These are phyloP conservation scores for Neoboletus brunneissimus DNA, from an alignment of 768 basidiomycete genomes.

Conservation along the genomic window DNA sequence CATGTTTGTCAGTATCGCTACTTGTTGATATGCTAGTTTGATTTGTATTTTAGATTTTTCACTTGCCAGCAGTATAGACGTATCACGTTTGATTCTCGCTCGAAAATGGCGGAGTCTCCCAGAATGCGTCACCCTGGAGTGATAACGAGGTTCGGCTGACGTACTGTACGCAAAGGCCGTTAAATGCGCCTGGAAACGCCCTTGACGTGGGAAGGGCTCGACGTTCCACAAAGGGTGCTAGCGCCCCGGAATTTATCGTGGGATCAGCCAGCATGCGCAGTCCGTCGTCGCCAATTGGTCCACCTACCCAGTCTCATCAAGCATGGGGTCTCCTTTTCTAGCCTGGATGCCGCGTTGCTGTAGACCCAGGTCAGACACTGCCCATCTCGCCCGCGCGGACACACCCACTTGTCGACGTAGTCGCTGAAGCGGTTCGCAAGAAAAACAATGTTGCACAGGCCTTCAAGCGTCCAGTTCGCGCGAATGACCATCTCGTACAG, in stretches of 20 bases:
- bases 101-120: constrained; percentile 11
- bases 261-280: constrained; percentile 3
- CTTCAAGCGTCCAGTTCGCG: constrained; percentile 54
- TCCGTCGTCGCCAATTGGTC: not conserved
- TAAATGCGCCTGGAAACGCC: constrained; percentile 62
- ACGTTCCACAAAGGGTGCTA: constrained; percentile 50
- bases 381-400: not conserved
- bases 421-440: constrained; percentile 65
- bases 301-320: constrained; percentile 52
- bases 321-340: constrained; percentile 51
- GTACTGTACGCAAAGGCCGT: constrained; percentile 60
- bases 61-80: not conserved
- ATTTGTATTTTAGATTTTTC: constrained; percentile 28
- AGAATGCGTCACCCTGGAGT: constrained; percentile 25
- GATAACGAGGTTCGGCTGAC: constrained; percentile 25
- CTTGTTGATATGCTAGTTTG: constrained; percentile 29
- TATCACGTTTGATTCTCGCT: not conserved
- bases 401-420: constrained; percentile 62
- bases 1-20: constrained; percentile 17
- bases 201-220: constrained; percentile 48
- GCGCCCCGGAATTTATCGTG: constrained; percentile 11
- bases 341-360: constrained; percentile 53
- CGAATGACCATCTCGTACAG: constrained; percentile 66
- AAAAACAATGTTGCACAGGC: constrained; percentile 49
- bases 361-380: constrained; percentile 7